phyloP scores from a whole-genome alignment of 2,329 filamentous ascomycete genomes.

The Aspergillus fumigatus region DNA sequence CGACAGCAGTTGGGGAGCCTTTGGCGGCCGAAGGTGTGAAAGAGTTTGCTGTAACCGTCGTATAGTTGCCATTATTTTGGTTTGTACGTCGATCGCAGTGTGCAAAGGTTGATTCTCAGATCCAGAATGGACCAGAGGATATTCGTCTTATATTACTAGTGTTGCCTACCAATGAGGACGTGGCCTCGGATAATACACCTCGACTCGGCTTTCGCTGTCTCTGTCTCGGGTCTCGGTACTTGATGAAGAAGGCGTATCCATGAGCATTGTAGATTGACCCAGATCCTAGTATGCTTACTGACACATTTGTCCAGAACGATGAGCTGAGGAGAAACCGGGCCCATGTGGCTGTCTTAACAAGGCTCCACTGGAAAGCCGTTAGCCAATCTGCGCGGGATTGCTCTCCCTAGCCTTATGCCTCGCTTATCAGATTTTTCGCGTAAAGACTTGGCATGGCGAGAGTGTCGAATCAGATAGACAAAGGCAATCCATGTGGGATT shows the following conservation, averaged over 20 bases:
- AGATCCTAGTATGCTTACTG: neutral
- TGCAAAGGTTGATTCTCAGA: neutral
- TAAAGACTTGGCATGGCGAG: neutral
- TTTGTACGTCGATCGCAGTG: neutral
- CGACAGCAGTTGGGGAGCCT: conserved; percentile 36
- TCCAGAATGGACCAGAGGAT: neutral
- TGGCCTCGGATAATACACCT: neutral
- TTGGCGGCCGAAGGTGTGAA: conserved; percentile 22
- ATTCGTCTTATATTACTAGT: neutral
- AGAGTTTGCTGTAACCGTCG: conserved; percentile 29
- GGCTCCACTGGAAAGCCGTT: neutral
- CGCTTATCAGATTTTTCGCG: neutral
- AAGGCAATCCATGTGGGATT: neutral
- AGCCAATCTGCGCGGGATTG: neutral
- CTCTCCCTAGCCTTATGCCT: neutral
- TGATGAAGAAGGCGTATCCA: neutral
- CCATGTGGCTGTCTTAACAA: neutral
- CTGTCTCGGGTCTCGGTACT: neutral
- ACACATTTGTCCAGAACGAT: neutral
- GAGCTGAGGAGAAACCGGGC: neutral
- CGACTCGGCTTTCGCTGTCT: too few relatives aligned
- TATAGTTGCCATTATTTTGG: conserved; percentile 21
- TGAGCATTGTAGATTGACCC: neutral
- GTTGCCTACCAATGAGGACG: neutral
- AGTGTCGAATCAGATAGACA: neutral